phyloP scores from a whole-genome alignment of 345 rosid species.

The Melastoma malabathricum region DNA sequence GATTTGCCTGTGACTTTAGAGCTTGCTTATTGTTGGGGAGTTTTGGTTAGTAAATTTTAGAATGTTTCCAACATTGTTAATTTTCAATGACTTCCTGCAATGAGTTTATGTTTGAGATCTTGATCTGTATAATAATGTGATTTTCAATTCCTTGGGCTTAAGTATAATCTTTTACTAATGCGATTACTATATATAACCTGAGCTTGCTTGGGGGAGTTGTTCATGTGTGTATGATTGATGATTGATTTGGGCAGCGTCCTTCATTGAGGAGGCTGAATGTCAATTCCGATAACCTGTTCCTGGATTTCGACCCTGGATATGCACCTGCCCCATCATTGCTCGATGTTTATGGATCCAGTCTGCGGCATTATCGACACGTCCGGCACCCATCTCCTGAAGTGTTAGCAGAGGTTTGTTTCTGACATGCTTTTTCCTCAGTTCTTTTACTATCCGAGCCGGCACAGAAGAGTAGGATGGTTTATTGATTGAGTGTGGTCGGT shows the following conservation, averaged over 20 bases:
- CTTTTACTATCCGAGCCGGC: no score
- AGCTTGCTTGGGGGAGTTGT: no score
- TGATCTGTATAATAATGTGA: no score
- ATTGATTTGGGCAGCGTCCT: conserved; percentile 35
- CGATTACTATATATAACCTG: no score
- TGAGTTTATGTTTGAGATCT: no score
- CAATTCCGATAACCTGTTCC: conserved; percentile 29
- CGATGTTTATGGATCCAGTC: conserved; percentile 23
- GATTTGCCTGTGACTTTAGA: no score
- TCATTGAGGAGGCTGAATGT: conserved; percentile 25
- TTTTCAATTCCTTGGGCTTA: no score
- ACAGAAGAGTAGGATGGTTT: background rate
- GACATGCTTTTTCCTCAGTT: background rate
- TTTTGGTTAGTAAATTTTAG: no score
- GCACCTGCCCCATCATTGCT: conserved; percentile 23
- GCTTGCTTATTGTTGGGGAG: no score
- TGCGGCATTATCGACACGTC: conserved; percentile 53
- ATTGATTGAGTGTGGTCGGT: background rate
- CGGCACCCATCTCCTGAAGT: conserved; percentile 76
- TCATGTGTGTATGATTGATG: background rate
- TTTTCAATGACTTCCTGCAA: no score
- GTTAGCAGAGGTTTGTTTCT: conserved; percentile 50
- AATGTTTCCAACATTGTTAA: no score
- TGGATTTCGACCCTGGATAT: conserved; percentile 32
- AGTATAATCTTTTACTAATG: no score